Evolutionary conservation across 106 monocot genomes (phyloP).

Genomic region (Agapanthus africanus): DNA sequence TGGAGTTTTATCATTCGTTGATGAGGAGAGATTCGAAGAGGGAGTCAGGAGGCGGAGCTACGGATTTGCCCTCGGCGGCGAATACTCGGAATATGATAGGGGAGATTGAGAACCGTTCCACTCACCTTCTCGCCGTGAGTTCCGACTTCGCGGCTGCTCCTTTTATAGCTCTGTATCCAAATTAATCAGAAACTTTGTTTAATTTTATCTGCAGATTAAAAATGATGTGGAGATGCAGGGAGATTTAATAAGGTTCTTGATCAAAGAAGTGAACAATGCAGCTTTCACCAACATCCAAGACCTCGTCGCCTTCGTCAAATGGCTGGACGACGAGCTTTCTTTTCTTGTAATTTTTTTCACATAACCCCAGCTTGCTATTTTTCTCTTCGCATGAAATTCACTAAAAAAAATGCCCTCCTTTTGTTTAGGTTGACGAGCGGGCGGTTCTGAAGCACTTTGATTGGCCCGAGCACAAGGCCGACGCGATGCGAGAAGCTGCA

Average conservation of each 20-base stretch:
- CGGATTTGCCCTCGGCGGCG: slow-evolving; percentile 29
- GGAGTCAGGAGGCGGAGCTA: slow-evolving; percentile 32
- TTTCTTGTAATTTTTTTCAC: no score
- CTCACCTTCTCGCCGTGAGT: slow-evolving; percentile 92
- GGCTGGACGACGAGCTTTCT: slow-evolving; percentile 99
- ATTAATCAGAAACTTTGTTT: no score
- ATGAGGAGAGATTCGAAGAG: slow-evolving; percentile 84
- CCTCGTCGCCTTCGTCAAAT: slow-evolving; percentile 91
- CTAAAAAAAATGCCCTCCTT: no score
- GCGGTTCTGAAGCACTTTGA: slow-evolving; percentile 98
- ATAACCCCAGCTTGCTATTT: no score
- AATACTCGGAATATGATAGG: slow-evolving; percentile 88
- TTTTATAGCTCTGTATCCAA: no score
- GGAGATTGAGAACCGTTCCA: slow-evolving; percentile 95
- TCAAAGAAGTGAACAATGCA: slow-evolving; percentile 62
- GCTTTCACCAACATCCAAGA: slow-evolving; percentile 85
- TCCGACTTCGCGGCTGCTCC: no score
- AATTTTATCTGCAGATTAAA: slow-evolving; percentile 74
- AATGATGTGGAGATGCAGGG: slow-evolving; percentile 97
- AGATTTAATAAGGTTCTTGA: slow-evolving; percentile 81
- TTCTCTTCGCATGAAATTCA: no score
- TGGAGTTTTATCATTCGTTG: slow-evolving; percentile 95
- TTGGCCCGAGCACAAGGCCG: slow-evolving; percentile 96
- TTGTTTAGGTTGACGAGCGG: slow-evolving; percentile 87
- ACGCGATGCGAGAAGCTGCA: slow-evolving; percentile 93